Evolutionary conservation across 345 rosid species (phyloP), one percentile per base, ranked within the genome.

Genomic region (Fremontodendron californicum): DNA sequence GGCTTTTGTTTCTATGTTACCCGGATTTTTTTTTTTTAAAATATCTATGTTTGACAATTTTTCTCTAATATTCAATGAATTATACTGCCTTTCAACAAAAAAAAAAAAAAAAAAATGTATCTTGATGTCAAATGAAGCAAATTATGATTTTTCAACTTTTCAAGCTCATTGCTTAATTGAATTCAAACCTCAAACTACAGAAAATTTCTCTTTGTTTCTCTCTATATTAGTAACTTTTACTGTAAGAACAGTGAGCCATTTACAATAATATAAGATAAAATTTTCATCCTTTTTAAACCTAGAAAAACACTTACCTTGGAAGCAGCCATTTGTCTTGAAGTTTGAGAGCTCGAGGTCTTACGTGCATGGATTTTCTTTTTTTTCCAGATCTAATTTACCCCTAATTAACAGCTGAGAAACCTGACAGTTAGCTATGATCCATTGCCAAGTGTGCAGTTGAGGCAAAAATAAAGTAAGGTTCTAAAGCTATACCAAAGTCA

Each of bases 381-480:
- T 80, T 70, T 52, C 51, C 52, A 27, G 31, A 60, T 42, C 27
- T 21, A 27, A 12, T 29, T 15, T 21, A 73, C 16, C 15, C 51
- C 51, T 55, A 57, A 37, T 60, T 68, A 39, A 74, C 39, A 73
- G 51, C 78, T 77, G 19, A 75, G 71, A 76, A 74, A 68, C 65
- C 75, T 77, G 35, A 79, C 79, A 76, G 55, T 18, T 39, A 39
- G 80, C 64, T 80, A n/a, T n/a, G 76, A 69, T 73, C 25, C 46
- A 51, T 73, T 64, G 77, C 73, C 83, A 81, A 49, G 82, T 78
- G 65, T 79, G 46, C 40, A 61, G 81, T 49, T 70, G 21, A 40
- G 71, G 35, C 60, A 19, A 73, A 35, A 76, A 65, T 42, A 62
- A 79, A 77, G 73, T 81, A 87, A 86, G 82, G 82, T 83, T 79